Evolutionary conservation across 2,329 filamentous ascomycete genomes (phyloP).

Genomic region (Thelonectria blattea): DNA sequence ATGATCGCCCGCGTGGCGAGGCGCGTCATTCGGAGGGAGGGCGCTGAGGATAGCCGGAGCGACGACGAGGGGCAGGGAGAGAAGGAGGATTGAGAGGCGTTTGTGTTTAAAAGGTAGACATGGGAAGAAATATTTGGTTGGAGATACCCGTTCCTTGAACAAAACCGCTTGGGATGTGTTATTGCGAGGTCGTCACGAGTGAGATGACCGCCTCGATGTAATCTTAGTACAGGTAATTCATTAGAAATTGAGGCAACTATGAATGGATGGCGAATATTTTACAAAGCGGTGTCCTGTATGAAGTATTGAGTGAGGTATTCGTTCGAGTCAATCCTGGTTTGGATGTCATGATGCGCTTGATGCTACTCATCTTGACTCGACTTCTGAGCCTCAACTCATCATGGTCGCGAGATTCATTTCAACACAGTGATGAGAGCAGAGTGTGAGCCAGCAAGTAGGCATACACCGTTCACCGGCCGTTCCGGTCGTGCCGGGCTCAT

Average conservation of each 20-base stretch:
- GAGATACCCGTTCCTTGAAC: neutral
- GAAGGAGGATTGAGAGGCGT: conserved; percentile 6
- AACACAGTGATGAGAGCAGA: too few species aligned
- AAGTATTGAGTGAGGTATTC: too few species aligned
- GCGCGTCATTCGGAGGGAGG: conserved; percentile 13
- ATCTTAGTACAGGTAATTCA: neutral
- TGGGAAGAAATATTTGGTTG: neutral
- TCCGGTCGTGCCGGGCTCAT: too few species aligned
- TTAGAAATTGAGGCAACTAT: neutral
- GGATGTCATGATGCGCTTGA: too few species aligned
- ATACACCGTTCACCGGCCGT: too few species aligned
- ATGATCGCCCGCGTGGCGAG: conserved; percentile 22
- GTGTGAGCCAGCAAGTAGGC: too few species aligned
- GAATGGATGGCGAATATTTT: neutral
- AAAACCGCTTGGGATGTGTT: neutral
- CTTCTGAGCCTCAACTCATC: too few species aligned
- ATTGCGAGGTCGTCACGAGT: neutral
- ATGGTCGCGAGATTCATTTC: too few species aligned
- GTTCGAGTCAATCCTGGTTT: too few species aligned
- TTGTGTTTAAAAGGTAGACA: neutral
- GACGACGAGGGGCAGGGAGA: conserved; percentile 12
- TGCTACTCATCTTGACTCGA: too few species aligned
- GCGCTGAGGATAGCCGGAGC: conserved; percentile 21
- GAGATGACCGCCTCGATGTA: neutral
- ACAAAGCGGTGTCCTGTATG: too few species aligned